Evolutionary conservation across 2,329 filamentous ascomycete genomes (phyloP).

Genomic region (Zelopaecilomyces penicillatus): DNA sequence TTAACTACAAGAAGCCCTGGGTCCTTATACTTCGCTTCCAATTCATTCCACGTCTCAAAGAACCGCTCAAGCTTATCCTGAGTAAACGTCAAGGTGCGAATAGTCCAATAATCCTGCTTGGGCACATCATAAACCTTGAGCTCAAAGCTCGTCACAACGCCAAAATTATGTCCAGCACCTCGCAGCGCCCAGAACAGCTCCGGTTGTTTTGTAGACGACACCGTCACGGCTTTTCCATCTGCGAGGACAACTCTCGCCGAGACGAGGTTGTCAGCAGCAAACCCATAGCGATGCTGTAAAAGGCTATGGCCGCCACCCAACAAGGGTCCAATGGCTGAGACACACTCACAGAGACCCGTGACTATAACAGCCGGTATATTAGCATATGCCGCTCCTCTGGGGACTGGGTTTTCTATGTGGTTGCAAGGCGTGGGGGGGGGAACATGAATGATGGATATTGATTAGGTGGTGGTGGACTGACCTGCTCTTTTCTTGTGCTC

Average conservation of each 20-base stretch:
- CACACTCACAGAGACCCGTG: constrained; percentile 6
- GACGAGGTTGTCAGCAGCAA: constrained; percentile 25
- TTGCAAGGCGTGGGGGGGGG: too few relatives aligned
- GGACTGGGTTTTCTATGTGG: too few relatives aligned
- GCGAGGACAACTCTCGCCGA: constrained; percentile 24
- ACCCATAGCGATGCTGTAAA: constrained; percentile 21
- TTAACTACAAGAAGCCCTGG: too few relatives aligned
- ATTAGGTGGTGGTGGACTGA: neutral
- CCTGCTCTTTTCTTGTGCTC: constrained; percentile 5
- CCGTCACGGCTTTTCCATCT: constrained; percentile 16
- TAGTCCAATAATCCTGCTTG: neutral
- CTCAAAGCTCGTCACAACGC: constrained; percentile 20
- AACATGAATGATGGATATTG: too few relatives aligned
- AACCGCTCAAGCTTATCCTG: neutral
- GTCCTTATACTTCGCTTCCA: neutral
- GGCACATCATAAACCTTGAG: constrained; percentile 21
- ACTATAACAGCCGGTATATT: neutral
- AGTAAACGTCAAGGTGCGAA: constrained; percentile 1
- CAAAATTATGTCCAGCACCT: constrained; percentile 27
- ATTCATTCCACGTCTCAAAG: neutral
- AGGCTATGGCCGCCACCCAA: constrained; percentile 24
- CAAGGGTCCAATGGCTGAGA: constrained; percentile 20
- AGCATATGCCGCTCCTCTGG: too few relatives aligned
- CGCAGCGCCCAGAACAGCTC: constrained; percentile 29
- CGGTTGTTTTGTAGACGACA: constrained; percentile 14